Base-by-base conservation (phyloP, 2,329 filamentous ascomycete genomes). In the Periglandula ipomoeae region DNA sequence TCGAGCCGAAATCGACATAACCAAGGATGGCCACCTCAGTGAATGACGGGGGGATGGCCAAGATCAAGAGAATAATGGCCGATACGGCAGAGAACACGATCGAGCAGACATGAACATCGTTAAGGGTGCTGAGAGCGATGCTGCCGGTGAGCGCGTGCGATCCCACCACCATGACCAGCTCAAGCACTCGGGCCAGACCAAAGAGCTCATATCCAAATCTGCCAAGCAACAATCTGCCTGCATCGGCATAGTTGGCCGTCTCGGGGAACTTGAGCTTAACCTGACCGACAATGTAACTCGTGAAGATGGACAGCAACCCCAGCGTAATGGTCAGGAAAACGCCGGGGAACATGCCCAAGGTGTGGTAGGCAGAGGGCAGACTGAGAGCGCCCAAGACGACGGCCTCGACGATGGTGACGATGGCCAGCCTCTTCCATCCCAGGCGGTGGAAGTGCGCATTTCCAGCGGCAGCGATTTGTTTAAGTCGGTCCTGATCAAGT, bases 91-190 rank as follows among this genome's bases (percentile, higher is more conserved):
- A 61, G 50, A 68, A 69, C 42, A 62, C 61, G 46, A 69, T 58
- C 34, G 63, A 65, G 58, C 67, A 70, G 8, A 60, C 50, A 37
- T 57, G 73, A 56, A 81, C 71, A 1, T 73, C 61, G 2, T 78
- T 81, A 47, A 85, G 66, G 23, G 71, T 76, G 55, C 79, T 80
- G 62, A 84, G 73, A 54, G 81, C 81, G 53, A 84, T 79, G 32
- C 71, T 73, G 56, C 84, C 84, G 0, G 80, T 83, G 46, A 85
- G 66, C 27, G 83, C 67, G 62, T 87, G 84, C 22, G 79, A 82
- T 15, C 74, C 79, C 66, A 82, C 79, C 56, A 82, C 74, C 66
- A 85, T 84, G 38, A 83, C 63, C 15, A 85, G 68, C 61, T 84
- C 77, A n/a, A 84, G 60, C 15, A 74, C 65, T 55, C 82, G 77